Base-by-base conservation (phyloP, 768 basidiomycete genomes). In the Mrakia gelida region DNA sequence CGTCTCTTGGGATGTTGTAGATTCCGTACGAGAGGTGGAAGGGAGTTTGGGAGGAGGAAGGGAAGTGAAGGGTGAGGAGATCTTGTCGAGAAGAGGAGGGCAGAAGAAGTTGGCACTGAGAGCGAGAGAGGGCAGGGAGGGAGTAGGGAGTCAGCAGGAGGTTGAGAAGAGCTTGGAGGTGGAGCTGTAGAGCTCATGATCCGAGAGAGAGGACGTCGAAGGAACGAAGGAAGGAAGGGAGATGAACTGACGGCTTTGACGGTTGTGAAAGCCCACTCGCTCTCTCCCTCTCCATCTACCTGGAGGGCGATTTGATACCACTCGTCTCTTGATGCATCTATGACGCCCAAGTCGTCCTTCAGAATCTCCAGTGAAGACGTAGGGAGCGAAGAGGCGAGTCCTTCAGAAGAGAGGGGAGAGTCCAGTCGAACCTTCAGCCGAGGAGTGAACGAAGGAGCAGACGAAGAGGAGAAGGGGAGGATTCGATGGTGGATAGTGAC, bases 261-360 rank as follows among this genome's bases (percentile, higher is more conserved):
- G 28, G 75, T 67, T 0, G 75, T 75, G 30, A 61, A 30, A 0
- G 63, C 49, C 63, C 62, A 75, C 28, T 67, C 38, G 67, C 43
- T 34, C 45, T 61, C 45, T 8, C 28, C n/a, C 30, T 67, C 41
- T 1, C 65, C 75, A 0, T 56, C 73, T 5, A 56, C 61, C 54
- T 73, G 49, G 16, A 75, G 43, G 7, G 75, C 75, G 28, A 75
- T n/a, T 49, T 75, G 63, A 38, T 75, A 75, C 63, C 67, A 75
- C 26, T 45, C 62, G 45, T 75, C 75, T 21, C 59, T 43, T 0
- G 61, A 41, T 5, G 41, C 18, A 32, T 75, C 65, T 26, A 75
- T 30, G 3, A 61, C 59, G 41, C 75, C 43, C 30, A 75, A 30
- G 10, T 59, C 59, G 32, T 75, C 43, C n/a, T 30, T 52, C 34